Evolutionary conservation across 371 early-diverging fungal genomes (phyloP).

Genomic region (Funneliformis caledonium): DNA sequence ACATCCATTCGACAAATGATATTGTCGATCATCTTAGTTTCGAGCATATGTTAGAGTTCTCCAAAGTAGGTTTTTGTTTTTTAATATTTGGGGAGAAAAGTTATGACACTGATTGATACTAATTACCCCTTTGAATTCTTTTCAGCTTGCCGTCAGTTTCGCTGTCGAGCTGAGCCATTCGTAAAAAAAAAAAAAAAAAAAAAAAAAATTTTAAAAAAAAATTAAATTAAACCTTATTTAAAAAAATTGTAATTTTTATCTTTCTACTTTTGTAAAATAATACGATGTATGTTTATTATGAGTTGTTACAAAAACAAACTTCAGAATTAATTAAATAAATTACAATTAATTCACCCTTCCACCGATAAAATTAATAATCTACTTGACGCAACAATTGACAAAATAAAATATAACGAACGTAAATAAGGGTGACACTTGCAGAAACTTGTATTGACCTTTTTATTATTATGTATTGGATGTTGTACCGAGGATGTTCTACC

Average conservation of each 20-base stretch:
- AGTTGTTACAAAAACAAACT: neutral
- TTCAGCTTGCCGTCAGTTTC: conserved; percentile 35
- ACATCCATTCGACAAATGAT: conserved; percentile 81
- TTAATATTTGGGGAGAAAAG: conserved; percentile 55
- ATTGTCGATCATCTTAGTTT: conserved; percentile 74
- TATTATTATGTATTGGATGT: too few species aligned
- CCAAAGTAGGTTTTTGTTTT: conserved; percentile 81
- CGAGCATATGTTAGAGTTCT: conserved; percentile 86
- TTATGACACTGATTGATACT: neutral
- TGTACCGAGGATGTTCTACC: too few species aligned
- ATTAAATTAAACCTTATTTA: too few species aligned
- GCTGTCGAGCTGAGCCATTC: conserved; percentile 37
- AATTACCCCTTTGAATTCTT: neutral
- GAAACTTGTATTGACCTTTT: neutral
- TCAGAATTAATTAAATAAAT: neutral
- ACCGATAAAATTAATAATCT: too few species aligned
- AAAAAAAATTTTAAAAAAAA: too few species aligned
- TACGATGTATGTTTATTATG: neutral
- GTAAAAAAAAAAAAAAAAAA: too few species aligned
- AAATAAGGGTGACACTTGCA: neutral
- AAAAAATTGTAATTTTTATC: too few species aligned
- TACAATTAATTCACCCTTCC: too few species aligned
- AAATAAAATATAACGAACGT: too few species aligned
- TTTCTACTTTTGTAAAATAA: too few species aligned
- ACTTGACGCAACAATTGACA: too few species aligned